These are phyloP conservation scores for Mycena polygramma DNA, from an alignment of 768 basidiomycete genomes.

Conservation along the genomic window DNA sequence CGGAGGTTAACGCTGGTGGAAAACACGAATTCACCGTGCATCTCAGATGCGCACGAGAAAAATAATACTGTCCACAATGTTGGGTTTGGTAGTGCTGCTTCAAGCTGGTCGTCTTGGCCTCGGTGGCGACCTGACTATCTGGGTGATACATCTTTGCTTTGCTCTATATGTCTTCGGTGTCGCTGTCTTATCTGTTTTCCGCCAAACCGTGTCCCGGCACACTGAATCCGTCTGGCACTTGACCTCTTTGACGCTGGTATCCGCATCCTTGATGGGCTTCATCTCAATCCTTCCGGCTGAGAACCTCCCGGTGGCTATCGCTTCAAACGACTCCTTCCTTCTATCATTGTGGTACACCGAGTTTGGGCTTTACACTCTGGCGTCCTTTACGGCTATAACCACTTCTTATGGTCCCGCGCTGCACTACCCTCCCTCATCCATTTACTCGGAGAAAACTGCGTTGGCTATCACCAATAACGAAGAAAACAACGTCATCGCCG, in stretches of 20 bases:
- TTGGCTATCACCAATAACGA: slow-evolving; percentile 68
- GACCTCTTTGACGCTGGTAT: slow-evolving; percentile 63
- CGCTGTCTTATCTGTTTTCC: slow-evolving; percentile 63
- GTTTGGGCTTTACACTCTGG: slow-evolving; percentile 61
- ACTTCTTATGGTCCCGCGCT: slow-evolving; percentile 81
- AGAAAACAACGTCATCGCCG: slow-evolving; percentile 80
- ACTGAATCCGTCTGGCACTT: slow-evolving; percentile 72
- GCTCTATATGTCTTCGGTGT: slow-evolving; percentile 73
- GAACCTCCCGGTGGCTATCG: slow-evolving; percentile 26
- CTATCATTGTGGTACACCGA: slow-evolving; percentile 64
- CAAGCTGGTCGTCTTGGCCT: slow-evolving; percentile 71
- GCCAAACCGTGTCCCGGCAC: slow-evolving; percentile 56
- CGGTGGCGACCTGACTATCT: slow-evolving; percentile 53
- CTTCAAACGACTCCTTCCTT: slow-evolving; percentile 12
- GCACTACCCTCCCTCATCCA: slow-evolving; percentile 74
- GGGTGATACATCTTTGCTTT: slow-evolving; percentile 62
- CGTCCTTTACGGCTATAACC: slow-evolving; percentile 55
- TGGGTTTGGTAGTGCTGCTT: slow-evolving; percentile 61
- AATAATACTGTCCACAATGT: slow-evolving; percentile 57
- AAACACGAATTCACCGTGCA: not conserved
- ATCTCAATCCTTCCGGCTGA: slow-evolving; percentile 69
- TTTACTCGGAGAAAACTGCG: slow-evolving; percentile 82
- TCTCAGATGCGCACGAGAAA: slow-evolving; percentile 73
- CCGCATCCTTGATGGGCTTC: slow-evolving; percentile 57
- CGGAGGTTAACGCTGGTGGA: no score